Conservation (phyloP, 495 filamentous ascomycete genomes). For the Xanthoparmelia taractica region DNA sequence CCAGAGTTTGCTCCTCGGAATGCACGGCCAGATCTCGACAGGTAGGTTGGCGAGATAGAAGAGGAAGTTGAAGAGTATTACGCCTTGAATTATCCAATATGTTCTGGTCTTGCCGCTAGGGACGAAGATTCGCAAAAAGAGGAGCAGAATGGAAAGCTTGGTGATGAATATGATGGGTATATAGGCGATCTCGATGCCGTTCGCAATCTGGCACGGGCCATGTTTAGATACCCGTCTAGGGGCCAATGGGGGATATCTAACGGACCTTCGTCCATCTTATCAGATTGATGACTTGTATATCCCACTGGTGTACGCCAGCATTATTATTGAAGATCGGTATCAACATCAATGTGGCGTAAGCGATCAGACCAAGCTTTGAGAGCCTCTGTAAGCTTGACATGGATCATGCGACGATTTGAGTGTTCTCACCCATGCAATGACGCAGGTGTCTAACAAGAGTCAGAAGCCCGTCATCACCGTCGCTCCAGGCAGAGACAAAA, state of each 20-base stretch:
- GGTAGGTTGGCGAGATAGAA: slow-evolving; percentile 14
- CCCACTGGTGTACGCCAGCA: slow-evolving; percentile 21
- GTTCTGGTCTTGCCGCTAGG: slow-evolving; percentile 6
- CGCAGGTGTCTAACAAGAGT: slow-evolving; percentile 5
- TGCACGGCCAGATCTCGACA: slow-evolving; percentile 9
- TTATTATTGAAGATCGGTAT: neutral
- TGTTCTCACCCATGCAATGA: slow-evolving; percentile 8
- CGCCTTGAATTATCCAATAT: slow-evolving; percentile 8
- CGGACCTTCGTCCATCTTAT: slow-evolving; percentile 11
- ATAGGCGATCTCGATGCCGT: slow-evolving; percentile 12
- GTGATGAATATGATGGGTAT: slow-evolving; percentile 14
- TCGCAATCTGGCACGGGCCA: neutral
- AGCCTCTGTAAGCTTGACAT: neutral
- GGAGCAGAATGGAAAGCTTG: slow-evolving; percentile 18
- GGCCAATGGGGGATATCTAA: neutral
- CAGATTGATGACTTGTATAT: slow-evolving; percentile 18
- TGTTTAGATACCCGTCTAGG: neutral
- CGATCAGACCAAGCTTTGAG: slow-evolving; percentile 7
- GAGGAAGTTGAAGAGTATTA: slow-evolving; percentile 11
- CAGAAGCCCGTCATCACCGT: neutral
- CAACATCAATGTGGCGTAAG: slow-evolving; percentile 4
- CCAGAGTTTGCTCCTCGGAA: slow-evolving; percentile 8
- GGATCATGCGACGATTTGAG: neutral
- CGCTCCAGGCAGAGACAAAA: neutral
- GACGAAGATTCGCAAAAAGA: slow-evolving; percentile 4